Evolutionary conservation across 2,329 filamentous ascomycete genomes (phyloP), one percentile per base, ranked within the genome.

Genomic region (Myriangium duriaei): DNA sequence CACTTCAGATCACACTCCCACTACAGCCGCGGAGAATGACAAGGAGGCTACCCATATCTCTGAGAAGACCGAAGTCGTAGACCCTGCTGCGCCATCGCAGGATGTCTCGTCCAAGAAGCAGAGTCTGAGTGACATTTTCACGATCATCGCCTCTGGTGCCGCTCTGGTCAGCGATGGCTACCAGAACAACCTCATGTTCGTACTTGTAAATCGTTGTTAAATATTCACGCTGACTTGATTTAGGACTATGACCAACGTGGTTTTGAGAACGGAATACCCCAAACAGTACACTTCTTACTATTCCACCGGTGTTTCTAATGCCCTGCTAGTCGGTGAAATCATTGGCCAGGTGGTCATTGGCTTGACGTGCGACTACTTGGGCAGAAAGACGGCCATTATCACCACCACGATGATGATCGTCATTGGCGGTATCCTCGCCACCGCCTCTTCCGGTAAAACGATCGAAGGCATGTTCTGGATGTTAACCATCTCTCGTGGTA

Each of bases 381-480:
- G 65, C 6, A 60, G 65, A 4, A 65, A 64, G 33, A 55, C 53
- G 10, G 66, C 62, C 15, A 67, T 68, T 30, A 48, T 68, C 18
- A 51, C 59, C 11, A 65, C 65, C 0, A 68, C 65, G 0, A 28
- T 56, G 1, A 60, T 66, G 51, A 58, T 69, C n/a, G 60, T 67
- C 5, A 38, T 68, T 29, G 64, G 65, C 4, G 57, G 62, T 2
- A 58, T 67, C 16, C 43, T 69, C 12, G 64, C 64, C 1, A 49
- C 47, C 4, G 66, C 63, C 3, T 55, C 63, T 0, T 51, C 64
- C 39, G 66, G 66, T 7, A 45, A 53, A 4, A 69, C 65, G 2
- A 59, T 63, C 11, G 21, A 63, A 11, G 65, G 64, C 39, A 69
- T 71, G 64, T 66, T 68, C 40, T 69, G 67, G 65, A 69, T 70